Conservation (phyloP, 345 rosid species). For the Lagerstroemia speciosa region DNA sequence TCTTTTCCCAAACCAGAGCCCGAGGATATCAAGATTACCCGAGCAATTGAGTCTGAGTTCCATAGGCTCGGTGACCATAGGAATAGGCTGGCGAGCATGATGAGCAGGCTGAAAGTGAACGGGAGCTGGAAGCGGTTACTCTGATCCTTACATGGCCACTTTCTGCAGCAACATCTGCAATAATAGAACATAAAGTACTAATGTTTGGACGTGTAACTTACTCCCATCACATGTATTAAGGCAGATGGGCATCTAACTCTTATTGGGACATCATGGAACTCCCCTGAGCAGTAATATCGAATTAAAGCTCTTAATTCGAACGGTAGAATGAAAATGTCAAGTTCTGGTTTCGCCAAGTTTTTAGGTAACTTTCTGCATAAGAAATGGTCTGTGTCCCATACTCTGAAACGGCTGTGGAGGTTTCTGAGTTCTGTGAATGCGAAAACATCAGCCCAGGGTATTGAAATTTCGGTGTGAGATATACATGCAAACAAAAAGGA, state of each 20-base stretch:
- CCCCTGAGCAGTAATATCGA: background rate
- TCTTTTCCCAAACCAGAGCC: constrained; percentile 51
- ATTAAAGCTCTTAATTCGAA: background rate
- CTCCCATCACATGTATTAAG: background rate
- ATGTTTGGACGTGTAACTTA: background rate
- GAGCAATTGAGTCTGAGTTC: constrained; percentile 63
- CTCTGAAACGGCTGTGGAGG: no score
- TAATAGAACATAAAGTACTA: background rate
- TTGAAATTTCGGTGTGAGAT: no score
- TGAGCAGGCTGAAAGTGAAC: background rate
- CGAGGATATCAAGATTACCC: constrained; percentile 42
- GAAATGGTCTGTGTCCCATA: no score
- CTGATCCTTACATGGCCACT: constrained; percentile 1
- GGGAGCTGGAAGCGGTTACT: background rate
- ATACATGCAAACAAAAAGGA: no score
- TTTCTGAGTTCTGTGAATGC: no score
- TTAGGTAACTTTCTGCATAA: no score
- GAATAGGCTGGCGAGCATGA: constrained; percentile 16
- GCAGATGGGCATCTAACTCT: background rate
- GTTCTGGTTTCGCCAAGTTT: no score
- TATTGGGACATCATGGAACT: background rate
- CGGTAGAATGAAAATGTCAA: no score
- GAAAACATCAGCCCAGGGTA: no score
- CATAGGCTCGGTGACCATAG: constrained; percentile 46
- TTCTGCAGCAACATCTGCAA: background rate